phyloP scores from a whole-genome alignment of 225 moss, liverwort and hornwort species.

The Climacium dendroides region DNA sequence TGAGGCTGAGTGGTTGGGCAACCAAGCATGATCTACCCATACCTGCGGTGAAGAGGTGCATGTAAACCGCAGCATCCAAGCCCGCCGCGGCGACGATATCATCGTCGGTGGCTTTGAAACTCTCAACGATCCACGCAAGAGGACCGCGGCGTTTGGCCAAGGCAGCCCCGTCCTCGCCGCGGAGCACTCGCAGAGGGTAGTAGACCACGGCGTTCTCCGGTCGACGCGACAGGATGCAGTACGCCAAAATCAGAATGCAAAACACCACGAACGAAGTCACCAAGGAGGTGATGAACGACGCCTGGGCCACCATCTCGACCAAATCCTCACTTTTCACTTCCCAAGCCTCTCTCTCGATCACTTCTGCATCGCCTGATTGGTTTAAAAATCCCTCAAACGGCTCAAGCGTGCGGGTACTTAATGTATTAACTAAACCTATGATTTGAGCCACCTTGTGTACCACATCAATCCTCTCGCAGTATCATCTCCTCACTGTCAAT shows the following conservation, averaged over 20 bases:
- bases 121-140: conserved; percentile 45
- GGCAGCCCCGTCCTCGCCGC: conserved; percentile 1
- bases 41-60: conserved; percentile 64
- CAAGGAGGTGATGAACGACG: conserved; percentile 56
- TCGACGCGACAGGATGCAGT: conserved; percentile 16
- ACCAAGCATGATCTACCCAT: not conserved
- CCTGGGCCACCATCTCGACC: conserved; percentile 32
- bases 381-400: not conserved
- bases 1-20: not conserved
- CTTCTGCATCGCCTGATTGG: not conserved
- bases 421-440: not conserved
- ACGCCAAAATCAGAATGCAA: conserved; percentile 32
- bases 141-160: conserved; percentile 18
- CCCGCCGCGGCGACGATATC: conserved; percentile 37
- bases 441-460: not conserved
- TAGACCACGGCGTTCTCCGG: conserved; percentile 44
- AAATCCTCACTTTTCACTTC: not conserved
- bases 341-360: not conserved
- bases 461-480: not conserved
- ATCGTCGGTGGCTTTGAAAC: conserved; percentile 28
- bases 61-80: conserved; percentile 68
- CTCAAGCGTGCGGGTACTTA: not conserved
- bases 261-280: conserved; percentile 43
- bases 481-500: not conserved
- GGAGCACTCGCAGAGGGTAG: conserved; percentile 39